Percentiles rank a stretch among this genome's conserved stretches.
phyloP scores from a whole-genome alignment of 129 eudicot genomes.

The Oenanthe sinensis region DNA sequence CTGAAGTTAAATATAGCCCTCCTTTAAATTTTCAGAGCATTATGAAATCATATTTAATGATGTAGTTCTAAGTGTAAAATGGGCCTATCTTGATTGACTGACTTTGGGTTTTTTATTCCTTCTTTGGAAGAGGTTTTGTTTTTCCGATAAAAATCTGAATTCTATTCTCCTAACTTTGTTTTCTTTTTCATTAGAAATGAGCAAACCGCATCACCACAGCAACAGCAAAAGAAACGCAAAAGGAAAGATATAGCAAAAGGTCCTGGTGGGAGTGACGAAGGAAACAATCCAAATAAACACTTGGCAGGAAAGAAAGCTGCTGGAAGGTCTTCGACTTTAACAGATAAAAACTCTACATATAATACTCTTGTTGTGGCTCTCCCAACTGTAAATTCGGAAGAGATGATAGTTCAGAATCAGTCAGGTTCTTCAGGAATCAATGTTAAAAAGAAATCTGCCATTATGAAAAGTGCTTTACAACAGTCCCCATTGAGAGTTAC shows the following conservation, averaged over 20 bases:
- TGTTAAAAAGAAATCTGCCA: slow-evolving; percentile 45
- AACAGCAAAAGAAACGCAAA: slow-evolving; percentile 93
- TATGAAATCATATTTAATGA: not conserved
- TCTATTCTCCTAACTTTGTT: slow-evolving; percentile 13
- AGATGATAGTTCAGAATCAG: slow-evolving; percentile 41
- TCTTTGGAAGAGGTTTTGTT: not conserved
- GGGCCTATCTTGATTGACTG: not conserved
- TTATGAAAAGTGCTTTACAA: slow-evolving; percentile 23
- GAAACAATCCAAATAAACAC: slow-evolving; percentile 41
- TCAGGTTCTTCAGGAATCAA: slow-evolving; percentile 41
- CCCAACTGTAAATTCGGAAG: slow-evolving; percentile 32
- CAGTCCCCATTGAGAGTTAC: slow-evolving; percentile 28
- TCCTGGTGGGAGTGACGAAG: slow-evolving; percentile 39
- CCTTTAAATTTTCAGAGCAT: not conserved
- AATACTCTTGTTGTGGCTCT: slow-evolving; percentile 33
- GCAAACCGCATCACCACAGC: slow-evolving; percentile 39
- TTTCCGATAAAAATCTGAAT: not conserved
- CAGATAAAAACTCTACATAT: slow-evolving; percentile 34
- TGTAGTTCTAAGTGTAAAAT: not conserved
- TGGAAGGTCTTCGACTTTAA: slow-evolving; percentile 37
- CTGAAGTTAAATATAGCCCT: not conserved
- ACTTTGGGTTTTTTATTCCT: not conserved
- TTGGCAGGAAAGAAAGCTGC: slow-evolving; percentile 45
- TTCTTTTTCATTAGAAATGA: slow-evolving; percentile 40
- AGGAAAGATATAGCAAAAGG: slow-evolving; percentile 68